These are phyloP conservation scores for Neohortaea acidophila DNA, from an alignment of 495 filamentous ascomycete species.

Conservation along the genomic window DNA sequence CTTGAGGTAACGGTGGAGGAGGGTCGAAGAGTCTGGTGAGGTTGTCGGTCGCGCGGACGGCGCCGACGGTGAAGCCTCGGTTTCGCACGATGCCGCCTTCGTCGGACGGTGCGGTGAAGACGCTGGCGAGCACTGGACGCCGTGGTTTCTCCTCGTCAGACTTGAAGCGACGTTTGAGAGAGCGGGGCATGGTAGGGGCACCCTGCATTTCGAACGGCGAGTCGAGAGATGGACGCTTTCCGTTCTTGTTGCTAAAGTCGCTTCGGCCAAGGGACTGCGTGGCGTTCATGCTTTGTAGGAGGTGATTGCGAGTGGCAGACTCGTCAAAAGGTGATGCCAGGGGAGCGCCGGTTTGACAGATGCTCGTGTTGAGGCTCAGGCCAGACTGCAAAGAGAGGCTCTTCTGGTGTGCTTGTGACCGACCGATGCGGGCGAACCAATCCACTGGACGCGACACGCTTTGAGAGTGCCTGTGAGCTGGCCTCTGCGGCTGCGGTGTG, in stretches of 20 bases:
- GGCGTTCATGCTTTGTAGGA: constrained; percentile 12
- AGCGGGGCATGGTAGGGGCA: constrained; percentile 21
- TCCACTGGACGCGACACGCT: constrained; percentile 11
- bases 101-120: constrained; percentile 31
- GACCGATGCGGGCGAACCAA: constrained; percentile 17
- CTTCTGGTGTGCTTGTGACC: constrained; percentile 29
- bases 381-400: constrained; percentile 28
- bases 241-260: constrained; percentile 6
- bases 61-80: constrained; percentile 48
- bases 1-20: neutral
- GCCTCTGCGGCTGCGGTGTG: constrained; percentile 6
- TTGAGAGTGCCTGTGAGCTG: constrained; percentile 11
- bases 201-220: constrained; percentile 16
- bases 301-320: neutral
- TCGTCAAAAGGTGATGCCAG: constrained; percentile 21
- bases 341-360: neutral
- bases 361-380: constrained; percentile 20
- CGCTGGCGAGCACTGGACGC: constrained; percentile 33
- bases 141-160: constrained; percentile 34
- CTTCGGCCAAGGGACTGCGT: constrained; percentile 15
- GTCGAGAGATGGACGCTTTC: constrained; percentile 13
- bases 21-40: constrained; percentile 21
- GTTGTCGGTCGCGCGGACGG: constrained; percentile 25
- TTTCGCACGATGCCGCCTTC: constrained; percentile 32
- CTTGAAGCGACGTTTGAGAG: constrained; percentile 39